Evolutionary conservation across 257 asterid species (phyloP), one percentile per base, ranked within the genome.

Genomic region (Nicotiana tabacum): DNA sequence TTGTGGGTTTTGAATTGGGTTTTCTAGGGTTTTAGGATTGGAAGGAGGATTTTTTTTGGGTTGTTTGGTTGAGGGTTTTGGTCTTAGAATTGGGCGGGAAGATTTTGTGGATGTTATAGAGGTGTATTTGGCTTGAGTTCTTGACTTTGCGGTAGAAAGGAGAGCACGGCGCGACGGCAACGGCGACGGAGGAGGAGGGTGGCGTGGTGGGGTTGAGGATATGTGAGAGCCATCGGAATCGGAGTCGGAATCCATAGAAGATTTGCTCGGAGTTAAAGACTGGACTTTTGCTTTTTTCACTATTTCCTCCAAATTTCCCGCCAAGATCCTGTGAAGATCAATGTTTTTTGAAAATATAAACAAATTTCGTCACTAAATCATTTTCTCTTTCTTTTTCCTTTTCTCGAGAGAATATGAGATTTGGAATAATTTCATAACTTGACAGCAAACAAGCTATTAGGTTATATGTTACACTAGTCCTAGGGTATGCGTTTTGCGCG

Each of bases 221-320:
- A 96, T 79, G 86, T 96, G 93, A 83, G 97, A 96, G 21, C 92
- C 97, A 81, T 80, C 97, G 64, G 99, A 93, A 82, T 92, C 95
- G 80, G 96, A 90, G 82, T 90, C 96, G 85, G 92, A 89, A 66
- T 91, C 94, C 99, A 96, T 96, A 55, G 80, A 48, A 33, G 77
- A 55, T 21, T n/a, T 35, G 83, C 83, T 39, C 58, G 78, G 33
- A 39, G 78, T 43, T 30, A 27, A 35, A 24, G 37, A 10, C 18
- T 37, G 15, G 77, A 33, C 65, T 10, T 43, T 60, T 46, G 32
- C 43, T 13, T 18, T 24, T 33, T 53, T 53, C 57, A 10, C 51
- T 33, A 24, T 74, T 6, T 1, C 48, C 21, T 30, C 43, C 46
- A 66, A 66, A 12, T 33, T 86, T 86, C 88, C 88, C 88, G 86